Base-by-base conservation (phyloP, 2,329 filamentous ascomycete genomes). In the Aureobasidium sp. region DNA sequence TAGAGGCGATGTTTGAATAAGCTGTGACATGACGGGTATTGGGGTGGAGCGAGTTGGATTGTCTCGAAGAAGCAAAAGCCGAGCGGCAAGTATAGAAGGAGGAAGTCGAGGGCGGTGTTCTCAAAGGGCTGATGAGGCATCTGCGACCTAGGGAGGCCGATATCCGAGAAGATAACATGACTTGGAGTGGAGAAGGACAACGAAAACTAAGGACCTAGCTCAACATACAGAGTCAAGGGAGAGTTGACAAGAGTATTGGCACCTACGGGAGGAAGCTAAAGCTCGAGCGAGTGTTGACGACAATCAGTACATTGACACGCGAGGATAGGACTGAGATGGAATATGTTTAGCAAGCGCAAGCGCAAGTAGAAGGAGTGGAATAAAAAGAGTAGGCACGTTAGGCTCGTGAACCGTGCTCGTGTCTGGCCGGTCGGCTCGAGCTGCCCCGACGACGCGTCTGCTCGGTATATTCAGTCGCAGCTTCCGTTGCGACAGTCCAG, bases 91-190 rank as follows among this genome's bases (percentile, higher is more conserved):
- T 15, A 39, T 37, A 29, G 29, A 27, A 20, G 8, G 15, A 47
- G 4, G 42, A 39, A 37, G n/a, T 57, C n/a, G 41, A 14, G 8
- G 4, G 11, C 27, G 41, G 22, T 12, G 25, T 34, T 29, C n/a
- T 22, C 14, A 22, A 14, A 29, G 55, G n/a, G 9, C 7, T 57
- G 34, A 29, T n/a, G 29, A 48, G 20, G 17, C 55, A 31, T 15
- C 42, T 58, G 20, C 31, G 22, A 44, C 29, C 31, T 29, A 29
- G 2, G 17, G 42, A 58, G 45, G 45, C 22, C 15, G 34, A 49
- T 20, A 58, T 29, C 34, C 57, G 57, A 34, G 57, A 41, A 51
- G 31, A 60, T 22, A 60, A 42, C 57, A 60, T 60, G 57, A 60
- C 41, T 51, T 51, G 22, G 29, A 8, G 4, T 48, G 55, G 2